phyloP scores from a whole-genome alignment of 352 stramenopile genomes.

The Phytopythium delawarense region DNA sequence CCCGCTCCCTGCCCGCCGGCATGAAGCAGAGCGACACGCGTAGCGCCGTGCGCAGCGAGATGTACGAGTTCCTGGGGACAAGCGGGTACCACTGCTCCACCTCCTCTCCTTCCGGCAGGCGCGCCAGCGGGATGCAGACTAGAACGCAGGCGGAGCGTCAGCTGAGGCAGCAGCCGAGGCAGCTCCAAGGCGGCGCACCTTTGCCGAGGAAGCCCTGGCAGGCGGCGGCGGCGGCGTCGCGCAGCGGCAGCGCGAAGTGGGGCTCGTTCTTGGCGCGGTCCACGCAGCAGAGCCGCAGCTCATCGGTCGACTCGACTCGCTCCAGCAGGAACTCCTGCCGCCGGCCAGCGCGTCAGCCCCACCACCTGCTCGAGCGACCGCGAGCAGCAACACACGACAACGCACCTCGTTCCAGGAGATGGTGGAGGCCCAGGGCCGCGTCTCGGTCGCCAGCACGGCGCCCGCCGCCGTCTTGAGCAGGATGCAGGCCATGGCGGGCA shows the following conservation, averaged over 20 bases:
- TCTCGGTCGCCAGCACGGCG: constrained; percentile 38
- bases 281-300: constrained; percentile 66
- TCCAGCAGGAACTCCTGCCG: constrained; percentile 71
- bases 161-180: no score
- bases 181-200: constrained; percentile 26
- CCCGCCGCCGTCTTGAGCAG: constrained; percentile 31
- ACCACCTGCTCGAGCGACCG: no score
- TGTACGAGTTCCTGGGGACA: constrained; percentile 40
- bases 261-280: constrained; percentile 54
- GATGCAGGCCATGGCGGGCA: constrained; percentile 42
- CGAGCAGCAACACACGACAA: background rate
- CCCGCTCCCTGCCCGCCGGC: constrained; percentile 21
- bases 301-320: constrained; percentile 51
- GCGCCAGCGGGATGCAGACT: constrained; percentile 59
- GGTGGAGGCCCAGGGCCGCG: constrained; percentile 25
- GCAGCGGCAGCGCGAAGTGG: constrained; percentile 33
- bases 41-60: constrained; percentile 55
- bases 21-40: constrained; percentile 70
- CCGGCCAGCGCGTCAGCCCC: background rate
- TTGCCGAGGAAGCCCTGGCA: constrained; percentile 71
- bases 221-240: constrained; percentile 29
- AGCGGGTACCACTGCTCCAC: constrained; percentile 86
- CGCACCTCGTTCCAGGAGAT: constrained; percentile 56
- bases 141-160: background rate
- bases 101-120: constrained; percentile 69